A percentile compares a stretch with the other conserved stretches of the same genome.
Conservation (phyloP, 2,329 filamentous ascomycete species). For the Paecilomyces sp. region DNA sequence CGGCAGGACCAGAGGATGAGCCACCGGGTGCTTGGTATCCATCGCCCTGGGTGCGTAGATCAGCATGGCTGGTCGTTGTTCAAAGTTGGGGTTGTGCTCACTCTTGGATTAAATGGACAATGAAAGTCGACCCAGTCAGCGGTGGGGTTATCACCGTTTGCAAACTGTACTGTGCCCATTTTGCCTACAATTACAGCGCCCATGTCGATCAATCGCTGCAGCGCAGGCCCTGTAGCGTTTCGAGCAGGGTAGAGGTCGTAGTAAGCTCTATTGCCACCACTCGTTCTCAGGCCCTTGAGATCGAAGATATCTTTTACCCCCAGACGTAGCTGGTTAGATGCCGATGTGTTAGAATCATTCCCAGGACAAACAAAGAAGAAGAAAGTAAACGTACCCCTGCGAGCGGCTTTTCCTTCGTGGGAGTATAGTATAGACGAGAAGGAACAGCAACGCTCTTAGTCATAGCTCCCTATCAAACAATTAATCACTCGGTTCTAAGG, state of each 20-base stretch:
- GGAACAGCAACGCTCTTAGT: conserved; percentile 47
- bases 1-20: conserved; percentile 17
- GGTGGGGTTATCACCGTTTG: conserved; percentile 7
- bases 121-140: conserved; percentile 27
- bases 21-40: conserved; percentile 25
- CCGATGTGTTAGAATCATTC: neutral
- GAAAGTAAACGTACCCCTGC: conserved; percentile 41
- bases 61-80: conserved; percentile 4
- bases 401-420: conserved; percentile 48
- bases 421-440: conserved; percentile 53
- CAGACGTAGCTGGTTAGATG: conserved; percentile 31
- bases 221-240: conserved; percentile 41
- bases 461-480: conserved; percentile 7
- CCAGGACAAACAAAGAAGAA: no score
- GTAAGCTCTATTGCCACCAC: conserved; percentile 54
- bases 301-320: conserved; percentile 59
- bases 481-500: neutral
- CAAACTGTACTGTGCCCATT: conserved; percentile 12
- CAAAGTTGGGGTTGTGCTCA: conserved; percentile 8
- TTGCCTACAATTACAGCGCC: conserved; percentile 45
- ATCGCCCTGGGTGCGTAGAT: conserved; percentile 18
- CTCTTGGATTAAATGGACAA: conserved; percentile 30
- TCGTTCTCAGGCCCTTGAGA: conserved; percentile 50
- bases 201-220: conserved; percentile 51
- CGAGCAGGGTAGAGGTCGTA: conserved; percentile 44